These are phyloP conservation scores for Eucalyptus urophylla DNA, from an alignment of 345 rosid species.

Conservation along the genomic window DNA sequence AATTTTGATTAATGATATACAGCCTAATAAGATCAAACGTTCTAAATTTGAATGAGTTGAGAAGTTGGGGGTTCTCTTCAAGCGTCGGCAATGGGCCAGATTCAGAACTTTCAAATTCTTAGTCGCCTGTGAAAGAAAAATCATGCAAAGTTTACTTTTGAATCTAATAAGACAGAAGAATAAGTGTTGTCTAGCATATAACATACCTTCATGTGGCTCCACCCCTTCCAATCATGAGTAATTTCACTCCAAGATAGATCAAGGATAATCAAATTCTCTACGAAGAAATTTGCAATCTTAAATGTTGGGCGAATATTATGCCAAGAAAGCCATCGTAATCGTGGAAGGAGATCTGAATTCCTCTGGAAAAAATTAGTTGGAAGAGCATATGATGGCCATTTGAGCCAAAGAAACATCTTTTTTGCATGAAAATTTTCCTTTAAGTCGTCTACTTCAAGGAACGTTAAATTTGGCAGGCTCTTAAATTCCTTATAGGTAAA, in stretches of 20 bases:
- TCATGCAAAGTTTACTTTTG: background rate
- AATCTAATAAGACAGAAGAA: background rate
- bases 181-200: background rate
- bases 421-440: accelerated
- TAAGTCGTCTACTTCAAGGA: background rate
- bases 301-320: background rate
- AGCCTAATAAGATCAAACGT: no score
- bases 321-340: background rate
- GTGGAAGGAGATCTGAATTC: background rate
- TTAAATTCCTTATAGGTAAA: background rate
- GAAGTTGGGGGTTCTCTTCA: background rate
- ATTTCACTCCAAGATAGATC: background rate
- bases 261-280: background rate
- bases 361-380: background rate
- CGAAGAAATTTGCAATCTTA: background rate
- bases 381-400: accelerated
- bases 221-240: background rate
- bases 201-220: background rate
- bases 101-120: background rate
- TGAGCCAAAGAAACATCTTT: accelerated
- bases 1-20: no score
- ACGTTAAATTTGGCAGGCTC: background rate
- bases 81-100: background rate
- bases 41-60: background rate
- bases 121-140: background rate